Conservation (phyloP, 192 early-diverging fungal genomes). For the Chytriomyces sp. region DNA sequence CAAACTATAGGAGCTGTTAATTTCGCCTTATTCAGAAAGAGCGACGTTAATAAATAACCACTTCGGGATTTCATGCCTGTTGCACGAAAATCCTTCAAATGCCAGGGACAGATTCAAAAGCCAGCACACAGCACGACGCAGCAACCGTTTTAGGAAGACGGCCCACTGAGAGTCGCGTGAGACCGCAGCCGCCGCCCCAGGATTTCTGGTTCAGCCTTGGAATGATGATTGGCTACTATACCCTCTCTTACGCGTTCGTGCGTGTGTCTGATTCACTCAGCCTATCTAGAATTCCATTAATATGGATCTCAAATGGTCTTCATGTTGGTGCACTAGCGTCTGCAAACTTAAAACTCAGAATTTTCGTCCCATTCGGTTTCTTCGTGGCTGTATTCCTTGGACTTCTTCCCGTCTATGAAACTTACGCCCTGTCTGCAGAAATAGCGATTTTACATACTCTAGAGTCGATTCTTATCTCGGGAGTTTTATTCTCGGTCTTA, state of each 20-base stretch:
- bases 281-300: not conserved
- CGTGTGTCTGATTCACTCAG: not conserved
- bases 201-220: not conserved
- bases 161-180: too few relatives aligned
- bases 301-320: constrained; percentile 1
- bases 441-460: not conserved
- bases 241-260: not conserved
- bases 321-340: not conserved
- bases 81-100: too few relatives aligned
- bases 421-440: not conserved
- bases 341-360: not conserved
- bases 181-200: too few relatives aligned
- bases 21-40: too few relatives aligned
- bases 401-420: not conserved
- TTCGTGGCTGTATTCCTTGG: not conserved
- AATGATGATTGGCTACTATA: not conserved
- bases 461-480: not conserved
- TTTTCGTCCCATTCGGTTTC: not conserved
- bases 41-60: too few relatives aligned
- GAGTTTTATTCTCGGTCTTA: not conserved
- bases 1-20: too few relatives aligned
- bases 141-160: too few relatives aligned
- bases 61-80: too few relatives aligned
- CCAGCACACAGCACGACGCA: too few relatives aligned
- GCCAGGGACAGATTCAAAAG: too few relatives aligned